Conservation (phyloP, 192 early-diverging fungal genomes). For the Coemansia sp. region DNA sequence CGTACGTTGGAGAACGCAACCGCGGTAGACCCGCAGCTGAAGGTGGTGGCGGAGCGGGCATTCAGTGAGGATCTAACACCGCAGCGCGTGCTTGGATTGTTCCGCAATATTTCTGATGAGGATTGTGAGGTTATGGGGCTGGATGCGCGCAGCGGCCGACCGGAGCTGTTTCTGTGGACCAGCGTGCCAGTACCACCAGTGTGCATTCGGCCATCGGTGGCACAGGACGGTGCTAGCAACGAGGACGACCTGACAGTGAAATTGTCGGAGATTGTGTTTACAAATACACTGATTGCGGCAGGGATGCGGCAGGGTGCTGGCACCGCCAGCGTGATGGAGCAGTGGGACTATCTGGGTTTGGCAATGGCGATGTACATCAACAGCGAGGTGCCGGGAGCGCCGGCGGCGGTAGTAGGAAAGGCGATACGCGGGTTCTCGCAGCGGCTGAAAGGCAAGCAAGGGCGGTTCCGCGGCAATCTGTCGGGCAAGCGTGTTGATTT, state of each 20-base stretch:
- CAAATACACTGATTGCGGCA: slow-evolving; percentile 69
- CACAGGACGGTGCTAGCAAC: slow-evolving; percentile 90
- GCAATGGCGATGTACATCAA: slow-evolving; percentile 97
- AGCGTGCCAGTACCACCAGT: slow-evolving; percentile 94
- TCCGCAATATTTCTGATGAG: slow-evolving; percentile 85
- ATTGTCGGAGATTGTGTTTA: slow-evolving; percentile 89
- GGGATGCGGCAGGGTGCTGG: slow-evolving; percentile 60
- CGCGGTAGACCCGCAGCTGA: slow-evolving; percentile 71
- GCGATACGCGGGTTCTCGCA: slow-evolving; percentile 88
- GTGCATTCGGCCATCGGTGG: slow-evolving; percentile 92
- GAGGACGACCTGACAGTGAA: slow-evolving; percentile 98
- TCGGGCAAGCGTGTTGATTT: slow-evolving; percentile 99
- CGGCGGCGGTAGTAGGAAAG: slow-evolving; percentile 61
- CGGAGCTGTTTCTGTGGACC: slow-evolving; percentile 93
- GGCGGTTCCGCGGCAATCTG: slow-evolving; percentile 97
- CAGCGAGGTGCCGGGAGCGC: slow-evolving; percentile 90
- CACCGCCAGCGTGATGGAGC: slow-evolving; percentile 77
- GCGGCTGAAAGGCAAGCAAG: slow-evolving; percentile 97
- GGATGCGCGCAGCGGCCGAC: slow-evolving; percentile 78
- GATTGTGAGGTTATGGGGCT: slow-evolving; percentile 95
- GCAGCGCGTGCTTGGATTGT: slow-evolving; percentile 77
- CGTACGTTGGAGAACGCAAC: slow-evolving; percentile 74
- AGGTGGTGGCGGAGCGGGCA: slow-evolving; percentile 72
- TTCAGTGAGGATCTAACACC: slow-evolving; percentile 93
- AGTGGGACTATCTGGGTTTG: slow-evolving; percentile 95